Evolutionary conservation across 2,329 filamentous ascomycete species (phyloP), one percentile per base, ranked within the genome.

Genomic region (Teratosphaeria viscida): DNA sequence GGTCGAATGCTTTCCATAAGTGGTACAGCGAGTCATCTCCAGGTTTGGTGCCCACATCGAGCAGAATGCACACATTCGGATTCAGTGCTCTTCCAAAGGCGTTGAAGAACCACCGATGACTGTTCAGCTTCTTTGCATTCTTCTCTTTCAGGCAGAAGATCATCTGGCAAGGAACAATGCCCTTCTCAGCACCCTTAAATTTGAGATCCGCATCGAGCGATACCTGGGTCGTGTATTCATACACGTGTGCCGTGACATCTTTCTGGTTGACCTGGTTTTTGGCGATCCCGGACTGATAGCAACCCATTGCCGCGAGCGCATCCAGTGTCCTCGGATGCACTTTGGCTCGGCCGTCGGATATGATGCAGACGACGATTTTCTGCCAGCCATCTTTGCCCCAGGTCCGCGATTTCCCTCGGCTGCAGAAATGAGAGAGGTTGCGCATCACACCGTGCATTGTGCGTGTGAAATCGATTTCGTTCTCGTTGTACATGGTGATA

Each of bases 361-460:
- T 92, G 70, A 99, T 89, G 72, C 91, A 96, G 0, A 99, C 92
- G 0, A 99, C 94, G 70, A 99, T 96, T 79, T 99, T 99, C 76
- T 99, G 90, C 94, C 94, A 99, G 4, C 94, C 94, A 57, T 90
- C 85, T 67, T 96, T 95, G 47, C 94, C 95, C 94, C 94, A 99
- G 0, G 92, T 97, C 61, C 94, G 85, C 5, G 91, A 96, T 73
- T 94, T 92, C 58, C 87, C 88, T 57, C 94, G 86, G 23, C 87
- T 90, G 79, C 94, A 99, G 75, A 99, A 96, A 73, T 97, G 94
- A 14, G 89, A 86, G 68, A 99, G 92, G 73, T 99, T 99, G 74
- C 95, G 91, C 89, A 99, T 95, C 59, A 99, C 90, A 59, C 92
- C 94, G 73, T 97, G 90, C 92, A 99, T 97, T 0, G 94, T 99